Base-by-base conservation (phyloP, 2,329 filamentous ascomycete genomes). In the Endoconidiophora laricicola region DNA sequence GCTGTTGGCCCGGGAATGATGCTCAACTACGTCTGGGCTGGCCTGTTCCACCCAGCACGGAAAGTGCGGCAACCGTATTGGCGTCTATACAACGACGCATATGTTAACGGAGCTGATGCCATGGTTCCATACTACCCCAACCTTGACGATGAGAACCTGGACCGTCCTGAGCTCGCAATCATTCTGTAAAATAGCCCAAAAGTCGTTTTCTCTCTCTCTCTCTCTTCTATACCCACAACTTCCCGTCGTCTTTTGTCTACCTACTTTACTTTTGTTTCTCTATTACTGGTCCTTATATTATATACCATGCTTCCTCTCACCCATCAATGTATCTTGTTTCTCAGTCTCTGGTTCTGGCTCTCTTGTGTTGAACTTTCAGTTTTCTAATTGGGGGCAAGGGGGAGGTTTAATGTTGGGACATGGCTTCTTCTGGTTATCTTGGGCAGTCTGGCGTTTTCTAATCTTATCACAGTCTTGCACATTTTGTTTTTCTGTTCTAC, bases 1-100 rank as follows among this genome's bases (percentile, higher is more conserved):
- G 87, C 90, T 0, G 83, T 96, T 42, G 91, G 91, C 0, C 86
- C 87, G 0, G 91, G 91, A 2, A 70, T 93, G 20, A 86, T 95
- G 36, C 83, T 98, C 74, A 98, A 98, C 68, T 98, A 98, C 64
- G 82, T 96, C 54, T 96, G 88, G 88, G 90, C 91, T 0, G 91
- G 91, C 16, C 71, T 98, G 16, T 98, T 98, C 73, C 93, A 98
- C 62, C 90, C 91, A 0, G 91, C 91, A 2, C 77, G 91, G 55
- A 96, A 96, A 68, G 91, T 98, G 49, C 77, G 91, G 54, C 81
- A 79, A 55, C 91, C 93, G 18, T 98, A 96, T 68, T 98, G 91
- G 90, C 74, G 91, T 52, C 69, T 98, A 41, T 95, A 95, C 69
- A 98, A 98, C 60, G 87, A 95, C 63, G 86, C 88, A 3, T 98